Evolutionary conservation across 2,329 filamentous ascomycete species (phyloP).

Genomic region (Talaromyces islandicus): DNA sequence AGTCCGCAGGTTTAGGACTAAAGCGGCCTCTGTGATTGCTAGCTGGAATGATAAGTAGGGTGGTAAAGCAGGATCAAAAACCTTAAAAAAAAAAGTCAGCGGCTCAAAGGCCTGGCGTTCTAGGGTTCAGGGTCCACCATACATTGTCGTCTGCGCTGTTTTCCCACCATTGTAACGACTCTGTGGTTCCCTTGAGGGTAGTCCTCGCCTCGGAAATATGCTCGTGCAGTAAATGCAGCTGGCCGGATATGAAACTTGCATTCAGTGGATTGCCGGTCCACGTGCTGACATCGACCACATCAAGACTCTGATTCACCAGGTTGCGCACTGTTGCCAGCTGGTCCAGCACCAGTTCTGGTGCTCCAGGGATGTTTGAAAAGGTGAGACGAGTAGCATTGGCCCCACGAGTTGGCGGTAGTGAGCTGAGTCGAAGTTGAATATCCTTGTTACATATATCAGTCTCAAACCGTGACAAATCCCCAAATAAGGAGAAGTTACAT

Average conservation of each 20-base stretch:
- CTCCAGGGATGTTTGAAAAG: conserved; percentile 48
- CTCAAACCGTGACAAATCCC: not conserved
- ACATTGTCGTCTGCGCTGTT: conserved; percentile 53
- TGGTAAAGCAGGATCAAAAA: conserved; percentile 59
- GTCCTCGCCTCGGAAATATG: conserved; percentile 57
- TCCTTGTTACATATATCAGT: conserved; percentile 45
- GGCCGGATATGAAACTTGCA: conserved; percentile 52
- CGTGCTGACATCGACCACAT: conserved; percentile 72
- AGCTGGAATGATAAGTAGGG: conserved; percentile 67
- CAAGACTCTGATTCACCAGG: conserved; percentile 76
- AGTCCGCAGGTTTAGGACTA: conserved; percentile 64
- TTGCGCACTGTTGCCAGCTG: conserved; percentile 67
- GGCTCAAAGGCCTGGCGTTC: not conserved
- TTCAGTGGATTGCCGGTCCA: conserved; percentile 62
- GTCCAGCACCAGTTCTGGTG: conserved; percentile 56
- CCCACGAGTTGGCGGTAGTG: conserved; percentile 46
- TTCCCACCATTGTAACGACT: conserved; percentile 51
- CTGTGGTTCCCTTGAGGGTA: conserved; percentile 51
- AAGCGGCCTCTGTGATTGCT: conserved; percentile 61
- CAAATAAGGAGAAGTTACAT: conserved; percentile 30
- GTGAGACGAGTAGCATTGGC: conserved; percentile 46
- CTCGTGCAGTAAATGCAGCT: conserved; percentile 54
- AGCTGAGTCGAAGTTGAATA: conserved; percentile 65
- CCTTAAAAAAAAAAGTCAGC: conserved; percentile 20
- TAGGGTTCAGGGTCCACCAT: conserved; percentile 14